These are phyloP conservation scores for Spinacia oleracea DNA, from an alignment of 179 eudicot species.

Conservation along the genomic window DNA sequence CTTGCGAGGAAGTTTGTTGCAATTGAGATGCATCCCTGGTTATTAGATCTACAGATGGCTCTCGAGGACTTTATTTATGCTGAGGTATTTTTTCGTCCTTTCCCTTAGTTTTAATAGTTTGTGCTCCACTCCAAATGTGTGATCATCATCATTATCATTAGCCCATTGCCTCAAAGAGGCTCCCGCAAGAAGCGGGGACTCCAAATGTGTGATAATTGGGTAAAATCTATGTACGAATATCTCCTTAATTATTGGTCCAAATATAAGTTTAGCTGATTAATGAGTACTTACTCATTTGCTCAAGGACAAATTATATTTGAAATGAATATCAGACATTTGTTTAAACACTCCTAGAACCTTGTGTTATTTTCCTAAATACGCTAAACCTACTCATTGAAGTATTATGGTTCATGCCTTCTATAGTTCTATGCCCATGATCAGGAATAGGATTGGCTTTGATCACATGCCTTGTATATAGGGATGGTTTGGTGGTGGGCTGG, in stretches of 20 bases:
- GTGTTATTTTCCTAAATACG: neutral
- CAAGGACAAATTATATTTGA: neutral
- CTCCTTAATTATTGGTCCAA: neutral
- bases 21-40: constrained; percentile 92
- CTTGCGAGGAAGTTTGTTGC: constrained; percentile 55
- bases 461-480: neutral
- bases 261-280: neutral
- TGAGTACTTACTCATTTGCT: neutral
- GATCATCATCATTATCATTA: too few species aligned
- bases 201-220: neutral
- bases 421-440: too few species aligned
- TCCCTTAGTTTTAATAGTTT: neutral
- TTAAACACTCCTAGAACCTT: neutral
- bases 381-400: too few species aligned
- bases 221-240: neutral
- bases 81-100: constrained; percentile 48
- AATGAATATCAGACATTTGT: neutral
- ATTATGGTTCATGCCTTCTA: neutral
- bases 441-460: constrained; percentile 2
- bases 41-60: constrained; percentile 68
- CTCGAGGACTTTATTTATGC: constrained; percentile 56
- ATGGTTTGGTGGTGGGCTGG: neutral
- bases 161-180: too few species aligned
- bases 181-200: too few species aligned
- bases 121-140: neutral